phyloP scores from a whole-genome alignment of 2,329 filamentous ascomycete genomes.

The Cladophialophora immunda region DNA sequence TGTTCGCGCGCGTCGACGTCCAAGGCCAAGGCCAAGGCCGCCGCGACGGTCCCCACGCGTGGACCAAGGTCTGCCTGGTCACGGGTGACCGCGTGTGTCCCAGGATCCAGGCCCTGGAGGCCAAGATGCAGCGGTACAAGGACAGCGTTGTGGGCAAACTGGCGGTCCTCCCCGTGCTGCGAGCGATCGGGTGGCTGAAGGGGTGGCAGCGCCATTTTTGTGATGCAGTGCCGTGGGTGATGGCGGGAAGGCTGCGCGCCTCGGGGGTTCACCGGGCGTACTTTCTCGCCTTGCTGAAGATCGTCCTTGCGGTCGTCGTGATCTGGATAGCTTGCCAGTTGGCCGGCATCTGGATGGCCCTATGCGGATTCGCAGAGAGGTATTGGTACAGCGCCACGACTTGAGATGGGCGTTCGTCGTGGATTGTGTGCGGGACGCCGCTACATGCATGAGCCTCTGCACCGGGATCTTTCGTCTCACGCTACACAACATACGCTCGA shows the following conservation, averaged over 20 bases:
- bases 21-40: not conserved
- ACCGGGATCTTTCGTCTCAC: too few species aligned
- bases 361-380: not conserved
- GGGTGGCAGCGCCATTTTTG: not conserved
- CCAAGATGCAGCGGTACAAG: constrained; percentile 6
- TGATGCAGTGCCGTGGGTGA: not conserved
- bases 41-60: not conserved
- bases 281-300: not conserved
- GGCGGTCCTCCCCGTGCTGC: not conserved
- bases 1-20: not conserved
- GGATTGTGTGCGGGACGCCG: too few species aligned
- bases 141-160: not conserved
- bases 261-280: not conserved
- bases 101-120: not conserved
- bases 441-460: too few species aligned
- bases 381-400: not conserved
- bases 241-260: not conserved
- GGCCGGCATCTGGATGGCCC: not conserved
- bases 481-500: too few species aligned
- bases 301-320: not conserved
- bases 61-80: constrained; percentile 11
- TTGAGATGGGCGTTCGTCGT: too few species aligned
- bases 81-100: constrained; percentile 1
- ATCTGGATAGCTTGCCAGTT: not conserved
- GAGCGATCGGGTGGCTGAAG: constrained; percentile 2